Conservation (phyloP, 192 early-diverging fungal genomes). For the Entomortierella chlamydospora region DNA sequence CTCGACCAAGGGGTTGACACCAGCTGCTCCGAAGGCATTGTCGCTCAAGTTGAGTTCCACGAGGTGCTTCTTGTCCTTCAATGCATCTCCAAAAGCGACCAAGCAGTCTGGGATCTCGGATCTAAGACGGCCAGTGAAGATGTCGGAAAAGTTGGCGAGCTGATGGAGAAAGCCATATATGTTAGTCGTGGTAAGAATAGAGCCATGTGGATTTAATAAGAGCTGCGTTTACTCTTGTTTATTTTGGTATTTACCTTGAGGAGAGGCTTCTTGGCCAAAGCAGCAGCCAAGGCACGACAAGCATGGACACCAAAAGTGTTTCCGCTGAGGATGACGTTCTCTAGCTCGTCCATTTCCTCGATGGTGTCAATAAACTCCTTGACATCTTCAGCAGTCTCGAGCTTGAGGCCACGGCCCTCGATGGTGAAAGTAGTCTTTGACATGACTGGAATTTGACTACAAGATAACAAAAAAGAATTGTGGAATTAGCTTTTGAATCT, state of each 20-base stretch:
- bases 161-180: slow-evolving; percentile 30
- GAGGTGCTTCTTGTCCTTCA: slow-evolving; percentile 82
- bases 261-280: slow-evolving; percentile 71
- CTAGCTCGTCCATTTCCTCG: slow-evolving; percentile 67
- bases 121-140: slow-evolving; percentile 93
- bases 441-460: slow-evolving; percentile 17
- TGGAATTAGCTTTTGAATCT: too few species aligned
- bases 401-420: slow-evolving; percentile 88
- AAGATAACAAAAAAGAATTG: not conserved
- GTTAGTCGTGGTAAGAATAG: too few species aligned
- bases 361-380: slow-evolving; percentile 81
- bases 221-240: not conserved
- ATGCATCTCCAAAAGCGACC: slow-evolving; percentile 84
- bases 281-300: slow-evolving; percentile 77
- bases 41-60: slow-evolving; percentile 90
- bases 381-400: slow-evolving; percentile 86
- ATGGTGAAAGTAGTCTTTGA: slow-evolving; percentile 80
- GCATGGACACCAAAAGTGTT: slow-evolving; percentile 97
- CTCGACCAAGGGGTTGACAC: slow-evolving; percentile 87
- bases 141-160: slow-evolving; percentile 89
- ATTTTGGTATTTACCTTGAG: slow-evolving; percentile 74
- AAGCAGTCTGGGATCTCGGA: slow-evolving; percentile 89
- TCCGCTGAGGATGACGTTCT: slow-evolving; percentile 82
- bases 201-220: not conserved
- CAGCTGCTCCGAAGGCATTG: slow-evolving; percentile 98